Conservation (phyloP, 768 basidiomycete species). For the Coprinopsis marcescibilis region DNA sequence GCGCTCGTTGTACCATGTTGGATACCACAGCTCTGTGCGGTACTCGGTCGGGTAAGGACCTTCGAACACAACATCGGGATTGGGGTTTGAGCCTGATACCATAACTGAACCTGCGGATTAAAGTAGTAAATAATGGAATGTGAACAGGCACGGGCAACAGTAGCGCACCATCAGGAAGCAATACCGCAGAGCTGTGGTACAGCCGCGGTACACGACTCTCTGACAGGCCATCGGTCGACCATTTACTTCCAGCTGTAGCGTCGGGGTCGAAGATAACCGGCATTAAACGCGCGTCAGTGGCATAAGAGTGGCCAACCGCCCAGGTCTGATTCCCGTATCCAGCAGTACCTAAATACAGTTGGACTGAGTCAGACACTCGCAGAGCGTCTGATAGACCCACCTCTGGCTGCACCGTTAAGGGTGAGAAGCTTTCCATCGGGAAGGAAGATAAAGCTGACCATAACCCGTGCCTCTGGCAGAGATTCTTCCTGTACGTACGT, state of each 20-base stretch:
- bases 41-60: no score
- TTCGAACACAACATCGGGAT: no score
- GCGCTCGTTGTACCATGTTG: constrained; percentile 48
- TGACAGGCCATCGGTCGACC: constrained; percentile 54
- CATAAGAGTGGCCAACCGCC: constrained; percentile 57
- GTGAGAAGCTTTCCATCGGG: constrained; percentile 65
- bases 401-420: constrained; percentile 62
- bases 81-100: no score
- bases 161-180: no score
- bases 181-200: constrained; percentile 45
- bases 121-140: no score
- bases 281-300: constrained; percentile 48
- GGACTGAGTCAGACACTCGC: neutral
- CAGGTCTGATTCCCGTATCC: constrained; percentile 53
- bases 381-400: constrained; percentile 40
- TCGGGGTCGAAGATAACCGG: constrained; percentile 60
- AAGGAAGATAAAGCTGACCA: constrained; percentile 68
- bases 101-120: no score
- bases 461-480: constrained; percentile 59
- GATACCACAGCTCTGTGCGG: constrained; percentile 13
- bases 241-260: constrained; percentile 51
- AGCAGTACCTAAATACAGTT: constrained; percentile 43
- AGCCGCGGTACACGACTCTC: constrained; percentile 59
- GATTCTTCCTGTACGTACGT: constrained; percentile 62
- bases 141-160: no score